Evolutionary conservation across 768 basidiomycete genomes (phyloP), one percentile per base, ranked within the genome.

Genomic region (Amanita phalloides): DNA sequence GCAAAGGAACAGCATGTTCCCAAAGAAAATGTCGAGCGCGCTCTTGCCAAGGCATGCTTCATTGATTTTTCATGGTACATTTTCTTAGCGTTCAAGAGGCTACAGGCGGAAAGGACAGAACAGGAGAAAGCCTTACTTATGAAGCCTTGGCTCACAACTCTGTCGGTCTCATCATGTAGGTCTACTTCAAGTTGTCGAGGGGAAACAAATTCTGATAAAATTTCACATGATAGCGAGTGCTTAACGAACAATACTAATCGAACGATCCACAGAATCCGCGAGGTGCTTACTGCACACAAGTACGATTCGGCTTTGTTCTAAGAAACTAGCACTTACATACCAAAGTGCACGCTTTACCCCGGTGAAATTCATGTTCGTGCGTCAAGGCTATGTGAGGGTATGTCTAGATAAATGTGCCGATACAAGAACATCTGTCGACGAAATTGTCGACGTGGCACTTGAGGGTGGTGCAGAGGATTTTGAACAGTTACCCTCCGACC

Each of bases 141-240:
- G 83, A 86, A 62, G 84, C 75, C 1, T 70, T 86, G 46, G 74
- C 75, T 7, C 70, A 68, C 21, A 75, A 78, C 8, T 69, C 75
- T n/a, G 72, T 83, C 48, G 84, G 81, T 1, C 58, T 86, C 26
- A 70, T 86, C 48, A 75, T 85, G 84, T 82, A 60, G 67, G 81
- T 67, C 4, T 13, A 38, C 2, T 49, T 5, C 37, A 23, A 17
- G 35, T 6, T 30, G 20, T 41, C 33, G 3, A 33, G 13, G 33
- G 30, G 43, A 36, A 25, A 49, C 9, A 51, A 25, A 9, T 49
- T 17, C 26, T 52, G 60, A 60, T 56, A 64, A 65, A 55, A n/a
- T 37, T 35, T 23, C 62, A 17, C 17, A 58, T 37, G 52, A 42
- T 53, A 81, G 79, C 62, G 79, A 81, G 56, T 81, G 77, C 57